phyloP scores from a whole-genome alignment of 371 early-diverging fungal genomes.

The Mycotypha africana region DNA sequence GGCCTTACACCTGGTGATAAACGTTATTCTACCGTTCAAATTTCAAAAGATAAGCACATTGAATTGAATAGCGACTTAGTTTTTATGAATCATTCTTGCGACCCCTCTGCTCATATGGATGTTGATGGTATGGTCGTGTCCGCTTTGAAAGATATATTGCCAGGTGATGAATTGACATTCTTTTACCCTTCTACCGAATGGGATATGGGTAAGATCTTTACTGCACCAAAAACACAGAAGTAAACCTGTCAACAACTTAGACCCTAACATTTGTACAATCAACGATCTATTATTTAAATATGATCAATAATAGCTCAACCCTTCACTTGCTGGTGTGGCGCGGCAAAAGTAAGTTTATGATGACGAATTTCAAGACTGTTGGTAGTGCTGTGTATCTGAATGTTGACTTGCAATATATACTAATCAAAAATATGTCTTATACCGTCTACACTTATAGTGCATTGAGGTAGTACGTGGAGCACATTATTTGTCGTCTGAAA shows the following conservation, averaged over 20 bases:
- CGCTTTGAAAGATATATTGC: conserved; percentile 52
- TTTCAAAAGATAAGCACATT: conserved; percentile 54
- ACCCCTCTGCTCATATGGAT: conserved; percentile 60
- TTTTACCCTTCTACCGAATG: conserved; percentile 84
- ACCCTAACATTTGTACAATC: no score
- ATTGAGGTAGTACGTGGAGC: conserved; percentile 62
- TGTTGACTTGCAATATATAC: no score
- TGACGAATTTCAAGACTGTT: no score
- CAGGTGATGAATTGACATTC: conserved; percentile 72
- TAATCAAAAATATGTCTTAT: background rate
- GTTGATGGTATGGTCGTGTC: conserved; percentile 42
- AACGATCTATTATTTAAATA: background rate
- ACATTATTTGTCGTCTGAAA: conserved; percentile 40
- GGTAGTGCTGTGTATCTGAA: no score
- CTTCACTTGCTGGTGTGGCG: conserved; percentile 80
- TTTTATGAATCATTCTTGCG: conserved; percentile 51
- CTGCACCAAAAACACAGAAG: background rate
- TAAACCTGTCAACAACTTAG: no score
- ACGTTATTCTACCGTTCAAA: conserved; percentile 62
- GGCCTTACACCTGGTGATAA: conserved; percentile 53
- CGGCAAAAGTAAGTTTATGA: conserved; percentile 27
- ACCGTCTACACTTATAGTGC: conserved; percentile 33
- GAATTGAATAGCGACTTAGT: conserved; percentile 66
- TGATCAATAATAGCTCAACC: conserved; percentile 50
- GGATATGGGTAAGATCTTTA: conserved; percentile 63